A percentile compares a stretch with the other conserved stretches of the same genome.
Evolutionary conservation across 2,329 filamentous ascomycete genomes (phyloP).

Genomic region (Trichothecium roseum): DNA sequence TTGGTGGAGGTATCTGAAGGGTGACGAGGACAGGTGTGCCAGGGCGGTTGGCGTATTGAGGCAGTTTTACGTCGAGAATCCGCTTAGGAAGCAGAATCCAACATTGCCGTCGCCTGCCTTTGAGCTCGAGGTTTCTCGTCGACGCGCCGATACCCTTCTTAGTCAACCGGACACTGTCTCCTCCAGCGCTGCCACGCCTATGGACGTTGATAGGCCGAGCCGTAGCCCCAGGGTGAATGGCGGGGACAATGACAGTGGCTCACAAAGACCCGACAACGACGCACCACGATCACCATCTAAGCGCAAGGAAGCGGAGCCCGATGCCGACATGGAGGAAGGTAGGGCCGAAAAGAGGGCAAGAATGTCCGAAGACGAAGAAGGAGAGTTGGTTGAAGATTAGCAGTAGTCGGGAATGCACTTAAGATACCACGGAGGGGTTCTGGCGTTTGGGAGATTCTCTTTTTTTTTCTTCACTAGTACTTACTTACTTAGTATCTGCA

Average conservation of each 20-base stretch:
- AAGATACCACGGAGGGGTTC: no score
- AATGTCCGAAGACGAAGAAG: conserved; percentile 37
- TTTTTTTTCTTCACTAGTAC: no score
- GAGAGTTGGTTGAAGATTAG: conserved; percentile 31
- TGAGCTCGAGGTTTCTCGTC: conserved; percentile 43
- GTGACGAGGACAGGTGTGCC: conserved; percentile 58
- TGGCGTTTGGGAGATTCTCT: no score
- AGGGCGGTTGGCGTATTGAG: conserved; percentile 69
- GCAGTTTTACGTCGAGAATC: conserved; percentile 56
- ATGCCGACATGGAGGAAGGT: conserved; percentile 19
- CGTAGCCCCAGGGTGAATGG: conserved; percentile 37
- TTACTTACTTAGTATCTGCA: no score
- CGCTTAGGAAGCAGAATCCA: conserved; percentile 45
- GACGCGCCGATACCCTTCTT: conserved; percentile 31
- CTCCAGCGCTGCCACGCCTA: conserved; percentile 37
- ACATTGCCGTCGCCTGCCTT: conserved; percentile 44
- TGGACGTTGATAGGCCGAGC: conserved; percentile 35
- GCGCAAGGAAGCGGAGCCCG: conserved; percentile 28
- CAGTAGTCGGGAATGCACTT: neutral
- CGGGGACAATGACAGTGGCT: conserved; percentile 21
- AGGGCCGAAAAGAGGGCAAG: conserved; percentile 32
- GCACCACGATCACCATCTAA: conserved; percentile 27
- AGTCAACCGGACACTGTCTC: conserved; percentile 34
- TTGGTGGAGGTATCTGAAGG: conserved; percentile 79
- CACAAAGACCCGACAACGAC: conserved; percentile 19